These are phyloP conservation scores for Pistacia integerrima DNA, from an alignment of 345 rosid genomes.

Conservation along the genomic window DNA sequence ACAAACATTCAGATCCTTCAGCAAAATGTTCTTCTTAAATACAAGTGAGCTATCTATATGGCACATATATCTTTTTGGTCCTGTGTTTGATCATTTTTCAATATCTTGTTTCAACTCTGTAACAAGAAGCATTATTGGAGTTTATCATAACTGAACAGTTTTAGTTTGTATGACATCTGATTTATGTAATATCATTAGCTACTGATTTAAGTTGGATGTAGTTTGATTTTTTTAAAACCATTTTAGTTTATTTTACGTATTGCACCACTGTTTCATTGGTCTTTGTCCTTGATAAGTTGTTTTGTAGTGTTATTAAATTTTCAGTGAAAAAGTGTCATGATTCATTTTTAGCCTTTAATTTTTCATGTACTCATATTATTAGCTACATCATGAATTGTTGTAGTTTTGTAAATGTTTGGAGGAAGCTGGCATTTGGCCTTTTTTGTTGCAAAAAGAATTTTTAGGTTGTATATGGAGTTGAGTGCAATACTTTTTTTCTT, in stretches of 20 bases:
- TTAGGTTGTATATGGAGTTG: not conserved
- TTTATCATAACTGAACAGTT: not conserved
- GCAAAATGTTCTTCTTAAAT: slow-evolving; percentile 91
- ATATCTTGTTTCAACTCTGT: not conserved
- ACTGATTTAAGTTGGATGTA: not conserved
- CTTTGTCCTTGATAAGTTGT: not conserved
- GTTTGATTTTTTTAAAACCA: not conserved
- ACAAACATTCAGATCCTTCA: slow-evolving; percentile 98
- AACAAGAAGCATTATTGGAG: not conserved
- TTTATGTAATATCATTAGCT: not conserved
- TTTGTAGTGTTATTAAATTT: not conserved
- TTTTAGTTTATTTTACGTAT: not conserved
- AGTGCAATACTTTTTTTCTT: not conserved
- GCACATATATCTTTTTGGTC: not conserved
- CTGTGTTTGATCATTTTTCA: not conserved
- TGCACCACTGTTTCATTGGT: not conserved
- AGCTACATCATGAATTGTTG: not conserved
- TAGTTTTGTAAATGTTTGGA: not conserved
- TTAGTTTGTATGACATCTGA: not conserved
- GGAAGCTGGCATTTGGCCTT: not conserved
- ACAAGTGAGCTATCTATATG: slow-evolving; percentile 65
- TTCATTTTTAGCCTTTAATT: not conserved
- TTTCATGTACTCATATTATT: not conserved
- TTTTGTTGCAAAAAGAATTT: not conserved
- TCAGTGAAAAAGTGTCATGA: not conserved